Conservation (phyloP, 1,284 basidiomycete species). For the Leccinum pachyderme region DNA sequence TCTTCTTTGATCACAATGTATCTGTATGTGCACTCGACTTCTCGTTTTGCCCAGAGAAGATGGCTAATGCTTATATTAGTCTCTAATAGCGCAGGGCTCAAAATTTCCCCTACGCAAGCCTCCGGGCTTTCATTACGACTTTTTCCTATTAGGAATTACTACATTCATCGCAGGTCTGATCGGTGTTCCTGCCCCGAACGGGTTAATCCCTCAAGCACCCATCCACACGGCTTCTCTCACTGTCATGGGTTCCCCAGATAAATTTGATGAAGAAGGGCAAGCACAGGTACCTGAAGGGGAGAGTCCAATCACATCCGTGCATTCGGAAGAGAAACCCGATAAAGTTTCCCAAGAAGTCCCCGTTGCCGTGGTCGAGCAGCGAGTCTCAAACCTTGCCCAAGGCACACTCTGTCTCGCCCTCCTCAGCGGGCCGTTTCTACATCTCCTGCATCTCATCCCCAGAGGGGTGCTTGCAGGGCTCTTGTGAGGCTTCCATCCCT, state of each 20-base stretch:
- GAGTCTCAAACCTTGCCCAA: constrained; percentile 85
- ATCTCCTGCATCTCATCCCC: constrained; percentile 75
- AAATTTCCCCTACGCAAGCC: constrained; percentile 90
- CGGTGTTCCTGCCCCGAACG: constrained; percentile 92
- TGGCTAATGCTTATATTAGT: constrained; percentile 41
- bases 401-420: constrained; percentile 79
- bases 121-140: constrained; percentile 90
- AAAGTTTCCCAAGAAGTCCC: constrained; percentile 54
- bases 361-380: constrained; percentile 82
- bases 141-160: constrained; percentile 87
- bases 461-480: constrained; percentile 73
- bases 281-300: constrained; percentile 10
- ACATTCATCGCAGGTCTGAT: constrained; percentile 91
- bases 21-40: constrained; percentile 48
- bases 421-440: constrained; percentile 79
- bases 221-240: constrained; percentile 88
- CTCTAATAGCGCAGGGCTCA: constrained; percentile 89
- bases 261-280: constrained; percentile 42
- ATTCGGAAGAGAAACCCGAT: constrained; percentile 28
- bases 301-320: neutral
- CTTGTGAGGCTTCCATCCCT: constrained; percentile 49
- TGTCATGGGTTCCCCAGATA: constrained; percentile 61
- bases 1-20: constrained; percentile 85
- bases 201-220: constrained; percentile 94
- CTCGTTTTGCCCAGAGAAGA: neutral